Base-by-base conservation (phyloP, 148 eudicot species). In the Amaranthus cruentus region DNA sequence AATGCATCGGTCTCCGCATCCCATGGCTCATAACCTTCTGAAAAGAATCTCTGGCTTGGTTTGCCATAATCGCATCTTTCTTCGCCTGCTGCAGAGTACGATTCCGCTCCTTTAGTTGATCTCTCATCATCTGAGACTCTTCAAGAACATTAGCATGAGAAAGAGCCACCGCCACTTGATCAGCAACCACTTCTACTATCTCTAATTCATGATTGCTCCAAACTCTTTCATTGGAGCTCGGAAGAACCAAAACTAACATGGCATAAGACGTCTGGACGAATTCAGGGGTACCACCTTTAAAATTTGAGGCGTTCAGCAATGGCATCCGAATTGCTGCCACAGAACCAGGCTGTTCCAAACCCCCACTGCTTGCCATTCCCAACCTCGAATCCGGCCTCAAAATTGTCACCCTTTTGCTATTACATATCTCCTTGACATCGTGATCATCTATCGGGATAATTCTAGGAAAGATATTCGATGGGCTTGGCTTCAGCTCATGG, bases 81-180 rank as follows among this genome's bases (percentile, higher is more conserved):
- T 80, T 86, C 0, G 98, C 96, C 71, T 83, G 88, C 55, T 90
- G 88, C 68, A 93, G 71, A 3, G 90, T 90, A n/a, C 82, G 89
- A 70, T 93, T 93, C 71, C 89, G 96, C 53, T 84, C 89, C 48
- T 54, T 90, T 47, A 93, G 53, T 66, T 83, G 73, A 12, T 93
- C 96, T 66, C 89, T 84, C 88, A 91, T 88, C 54, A 68, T 80
- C 74, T 87, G 92, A 0, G 98, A 90, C 62, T 93, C 98, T 81
- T 93, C 98, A 0, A 93, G 83, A 7, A 93, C 83, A 9, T 96
- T 85, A 59, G 98, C 98, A 59, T 93, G 98, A 18, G 98, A 93
- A 66, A 93, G 79, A 15, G 98, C 98, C 66, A 91, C 96, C n/a
- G 98, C 96, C 44, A 93, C 98, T 74, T 92, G 98, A 81, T 90